Base-by-base conservation (phyloP, 2,329 filamentous ascomycete genomes). In the Talaromyces sp. region DNA sequence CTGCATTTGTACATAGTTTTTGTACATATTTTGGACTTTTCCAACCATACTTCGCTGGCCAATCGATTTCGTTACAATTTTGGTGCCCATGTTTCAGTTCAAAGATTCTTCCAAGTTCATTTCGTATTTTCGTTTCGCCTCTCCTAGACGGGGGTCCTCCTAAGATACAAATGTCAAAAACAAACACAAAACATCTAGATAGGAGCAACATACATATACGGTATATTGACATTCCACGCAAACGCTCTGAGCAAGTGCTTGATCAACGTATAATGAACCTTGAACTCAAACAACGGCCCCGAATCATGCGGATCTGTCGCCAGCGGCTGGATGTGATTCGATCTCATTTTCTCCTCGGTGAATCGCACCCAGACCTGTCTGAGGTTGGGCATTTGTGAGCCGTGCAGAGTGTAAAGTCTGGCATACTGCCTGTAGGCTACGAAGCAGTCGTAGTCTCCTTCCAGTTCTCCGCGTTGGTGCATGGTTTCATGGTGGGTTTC, bases 381-480 rank as follows among this genome's bases (percentile, higher is more conserved):
- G 41, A 57, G 52, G n/a, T 57, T 29, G 14, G 59, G 49, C 4
- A n/a, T 29, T 50, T 60, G 55, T 19, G 49, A 19, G 9, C 41
- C 38, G 38, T 56, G 59, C 17, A 60, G 10, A 4, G 49, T 55
- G 27, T 57, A 60, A 9, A 60, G 55, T 3, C 59, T 38, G 4
- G 59, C 55, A 21, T 54, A 57, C 50, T 60, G 59, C 31, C 56
- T 50, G 19, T 57, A 60, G 4, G 27, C 55, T 13, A 60, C 24
- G n/a, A 57, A 60, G 31, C 59, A 60, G 29, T 60, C 59, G 19
- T 60, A 60, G 29, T 60, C 59, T 8, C 59, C 59, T 11, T 46
- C 38, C 5, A 58, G 4, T n/a, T 58, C 53, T n/a, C 38, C 21
- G n/a, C 53, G 52, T 21, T 32, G 10, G 38, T 54, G 19, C 55